These are phyloP conservation scores for Penicillium atrosanguineum DNA, from an alignment of 495 filamentous ascomycete species.

Conservation along the genomic window DNA sequence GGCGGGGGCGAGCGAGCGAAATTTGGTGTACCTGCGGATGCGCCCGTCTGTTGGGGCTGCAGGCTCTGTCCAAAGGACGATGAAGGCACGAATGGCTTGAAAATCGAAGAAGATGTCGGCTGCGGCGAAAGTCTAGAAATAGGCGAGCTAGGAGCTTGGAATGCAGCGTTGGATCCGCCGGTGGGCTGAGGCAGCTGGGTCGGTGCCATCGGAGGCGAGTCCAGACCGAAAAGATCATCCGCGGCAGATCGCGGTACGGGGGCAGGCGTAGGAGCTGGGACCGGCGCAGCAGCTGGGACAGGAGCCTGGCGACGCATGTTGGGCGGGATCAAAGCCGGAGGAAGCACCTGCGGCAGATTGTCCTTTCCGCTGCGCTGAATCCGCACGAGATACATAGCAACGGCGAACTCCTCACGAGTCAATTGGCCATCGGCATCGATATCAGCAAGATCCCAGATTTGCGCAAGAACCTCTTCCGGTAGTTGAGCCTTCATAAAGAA, in stretches of 20 bases:
- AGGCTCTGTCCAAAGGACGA: slow-evolving; percentile 87
- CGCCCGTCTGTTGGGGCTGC: slow-evolving; percentile 73
- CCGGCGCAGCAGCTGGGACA: slow-evolving; percentile 42
- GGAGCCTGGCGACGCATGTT: slow-evolving; percentile 70
- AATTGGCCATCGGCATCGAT: slow-evolving; percentile 86
- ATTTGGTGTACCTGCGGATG: slow-evolving; percentile 49
- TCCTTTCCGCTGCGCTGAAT: slow-evolving; percentile 75
- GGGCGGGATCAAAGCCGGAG: slow-evolving; percentile 80
- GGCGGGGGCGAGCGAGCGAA: slow-evolving; percentile 48
- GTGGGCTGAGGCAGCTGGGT: slow-evolving; percentile 66
- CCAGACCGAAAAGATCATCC: slow-evolving; percentile 89
- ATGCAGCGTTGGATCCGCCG: slow-evolving; percentile 58
- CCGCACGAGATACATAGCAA: slow-evolving; percentile 95
- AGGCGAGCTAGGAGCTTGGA: slow-evolving; percentile 41
- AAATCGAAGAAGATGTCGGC: slow-evolving; percentile 45
- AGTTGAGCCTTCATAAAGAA: slow-evolving; percentile 93
- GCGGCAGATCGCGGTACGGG: slow-evolving; percentile 64
- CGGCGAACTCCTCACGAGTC: slow-evolving; percentile 86
- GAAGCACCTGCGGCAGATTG: slow-evolving; percentile 68
- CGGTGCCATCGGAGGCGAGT: slow-evolving; percentile 55
- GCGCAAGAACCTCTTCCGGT: slow-evolving; percentile 85
- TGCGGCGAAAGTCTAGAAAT: slow-evolving; percentile 36
- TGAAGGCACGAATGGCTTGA: slow-evolving; percentile 88
- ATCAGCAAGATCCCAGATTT: slow-evolving; percentile 96
- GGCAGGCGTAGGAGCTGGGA: slow-evolving; percentile 42